Conservation (phyloP, 139 green algal genomes). For the Zygnema circumcarinatum region DNA sequence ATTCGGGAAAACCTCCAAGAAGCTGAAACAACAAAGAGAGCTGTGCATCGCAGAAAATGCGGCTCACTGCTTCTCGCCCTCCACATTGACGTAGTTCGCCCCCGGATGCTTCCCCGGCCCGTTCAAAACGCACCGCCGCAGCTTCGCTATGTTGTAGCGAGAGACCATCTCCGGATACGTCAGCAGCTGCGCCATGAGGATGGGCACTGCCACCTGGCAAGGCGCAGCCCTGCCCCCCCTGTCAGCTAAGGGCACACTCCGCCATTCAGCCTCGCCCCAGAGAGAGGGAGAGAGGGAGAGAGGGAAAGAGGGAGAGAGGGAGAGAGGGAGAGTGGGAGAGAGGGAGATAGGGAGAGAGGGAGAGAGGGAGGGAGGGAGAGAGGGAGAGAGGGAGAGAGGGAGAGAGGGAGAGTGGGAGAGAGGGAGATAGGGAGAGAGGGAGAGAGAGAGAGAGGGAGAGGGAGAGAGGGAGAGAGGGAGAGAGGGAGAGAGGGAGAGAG, state of each 20-base stretch:
- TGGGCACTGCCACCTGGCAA: slow-evolving; percentile 84
- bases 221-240: too few relatives aligned
- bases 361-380: too few relatives aligned
- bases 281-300: too few relatives aligned
- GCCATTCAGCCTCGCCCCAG: too few relatives aligned
- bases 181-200: slow-evolving; percentile 87
- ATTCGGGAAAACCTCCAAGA: neutral
- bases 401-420: too few relatives aligned
- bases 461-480: neutral
- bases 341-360: too few relatives aligned
- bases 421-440: neutral
- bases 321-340: too few relatives aligned
- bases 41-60: neutral
- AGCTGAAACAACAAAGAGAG: neutral
- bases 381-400: too few relatives aligned
- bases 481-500: neutral
- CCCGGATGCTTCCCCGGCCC: slow-evolving; percentile 76
- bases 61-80: slow-evolving; percentile 70
- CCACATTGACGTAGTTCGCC: slow-evolving; percentile 89
- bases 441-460: neutral
- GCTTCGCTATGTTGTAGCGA: slow-evolving; percentile 88
- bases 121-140: slow-evolving; percentile 69
- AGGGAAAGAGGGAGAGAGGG: neutral
- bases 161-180: slow-evolving; percentile 93
- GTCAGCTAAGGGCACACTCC: too few relatives aligned